phyloP scores from a whole-genome alignment of 352 stramenopile species.

The Phytophthora pseudosyringae region DNA sequence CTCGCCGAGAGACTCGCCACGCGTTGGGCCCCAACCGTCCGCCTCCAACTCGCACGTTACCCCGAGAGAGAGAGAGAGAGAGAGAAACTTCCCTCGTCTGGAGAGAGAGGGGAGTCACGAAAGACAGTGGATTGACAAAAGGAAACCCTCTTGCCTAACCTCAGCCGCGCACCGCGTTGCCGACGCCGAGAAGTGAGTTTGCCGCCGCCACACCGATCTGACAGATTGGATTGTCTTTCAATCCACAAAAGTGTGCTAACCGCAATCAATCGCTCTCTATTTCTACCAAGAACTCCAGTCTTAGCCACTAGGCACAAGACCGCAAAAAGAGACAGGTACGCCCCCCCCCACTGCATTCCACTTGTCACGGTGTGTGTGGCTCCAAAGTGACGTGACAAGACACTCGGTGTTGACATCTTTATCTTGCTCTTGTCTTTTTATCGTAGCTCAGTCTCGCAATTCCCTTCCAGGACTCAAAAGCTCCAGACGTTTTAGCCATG shows the following conservation, averaged over 20 bases:
- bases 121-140: slow-evolving; percentile 25
- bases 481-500: slow-evolving; percentile 6
- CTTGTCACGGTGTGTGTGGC: neutral
- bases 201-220: neutral
- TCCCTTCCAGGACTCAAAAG: slow-evolving; percentile 22
- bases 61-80: slow-evolving; percentile 1
- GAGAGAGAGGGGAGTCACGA: slow-evolving; percentile 9
- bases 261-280: slow-evolving; percentile 13
- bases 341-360: neutral
- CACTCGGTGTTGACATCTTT: slow-evolving; percentile 22
- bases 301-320: slow-evolving; percentile 10
- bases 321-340: slow-evolving; percentile 35
- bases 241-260: slow-evolving; percentile 15
- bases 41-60: slow-evolving; percentile 18
- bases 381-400: slow-evolving; percentile 19
- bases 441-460: slow-evolving; percentile 28
- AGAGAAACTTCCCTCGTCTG: slow-evolving; percentile 6
- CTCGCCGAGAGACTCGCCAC: slow-evolving; percentile 35
- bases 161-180: slow-evolving; percentile 1
- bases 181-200: slow-evolving; percentile 13
- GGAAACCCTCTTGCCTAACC: slow-evolving; percentile 24
- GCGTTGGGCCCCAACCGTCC: slow-evolving; percentile 42
- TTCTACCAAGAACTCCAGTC: slow-evolving; percentile 5
- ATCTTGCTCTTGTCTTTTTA: neutral
- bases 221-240: slow-evolving; percentile 18